Conservation (phyloP, 2,329 filamentous ascomycete genomes). For the Podosphaera xanthii region DNA sequence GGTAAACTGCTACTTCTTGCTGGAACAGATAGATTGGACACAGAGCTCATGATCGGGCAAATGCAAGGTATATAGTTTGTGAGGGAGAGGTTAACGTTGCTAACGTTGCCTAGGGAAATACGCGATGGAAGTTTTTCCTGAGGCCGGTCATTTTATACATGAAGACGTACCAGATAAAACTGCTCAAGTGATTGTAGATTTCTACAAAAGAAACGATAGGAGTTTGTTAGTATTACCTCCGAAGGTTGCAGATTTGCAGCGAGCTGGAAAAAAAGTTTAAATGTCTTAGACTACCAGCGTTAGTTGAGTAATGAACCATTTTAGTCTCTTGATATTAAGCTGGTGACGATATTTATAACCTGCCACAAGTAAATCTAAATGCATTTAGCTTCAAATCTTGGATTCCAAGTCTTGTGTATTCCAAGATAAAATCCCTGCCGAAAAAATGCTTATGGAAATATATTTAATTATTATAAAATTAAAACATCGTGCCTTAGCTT, state of each 20-base stretch:
- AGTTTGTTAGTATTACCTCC: conserved; percentile 68
- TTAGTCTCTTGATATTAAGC: too few species aligned
- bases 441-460: too few species aligned
- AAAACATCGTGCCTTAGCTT: too few species aligned
- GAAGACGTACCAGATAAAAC: conserved; percentile 86
- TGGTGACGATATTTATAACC: too few species aligned
- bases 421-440: too few species aligned
- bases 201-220: conserved; percentile 77
- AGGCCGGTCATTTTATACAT: conserved; percentile 90
- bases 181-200: conserved; percentile 66
- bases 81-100: background rate
- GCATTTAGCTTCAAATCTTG: too few species aligned
- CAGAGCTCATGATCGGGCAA: conserved; percentile 81
- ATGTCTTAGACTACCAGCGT: background rate
- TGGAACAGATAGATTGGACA: conserved; percentile 75
- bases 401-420: too few species aligned
- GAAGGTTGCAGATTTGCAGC: conserved; percentile 60
- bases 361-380: too few species aligned
- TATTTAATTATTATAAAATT: too few species aligned
- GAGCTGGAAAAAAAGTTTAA: conserved; percentile 34
- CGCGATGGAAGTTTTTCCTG: conserved; percentile 78
- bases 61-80: conserved; percentile 54
- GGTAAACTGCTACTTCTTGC: conserved; percentile 72
- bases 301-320: too few species aligned
- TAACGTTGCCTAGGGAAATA: conserved; percentile 47